Percentiles rank a stretch among this genome's conserved stretches.
Conservation (phyloP, 2,329 filamentous ascomycete species). For the Diaporthe capsici region DNA sequence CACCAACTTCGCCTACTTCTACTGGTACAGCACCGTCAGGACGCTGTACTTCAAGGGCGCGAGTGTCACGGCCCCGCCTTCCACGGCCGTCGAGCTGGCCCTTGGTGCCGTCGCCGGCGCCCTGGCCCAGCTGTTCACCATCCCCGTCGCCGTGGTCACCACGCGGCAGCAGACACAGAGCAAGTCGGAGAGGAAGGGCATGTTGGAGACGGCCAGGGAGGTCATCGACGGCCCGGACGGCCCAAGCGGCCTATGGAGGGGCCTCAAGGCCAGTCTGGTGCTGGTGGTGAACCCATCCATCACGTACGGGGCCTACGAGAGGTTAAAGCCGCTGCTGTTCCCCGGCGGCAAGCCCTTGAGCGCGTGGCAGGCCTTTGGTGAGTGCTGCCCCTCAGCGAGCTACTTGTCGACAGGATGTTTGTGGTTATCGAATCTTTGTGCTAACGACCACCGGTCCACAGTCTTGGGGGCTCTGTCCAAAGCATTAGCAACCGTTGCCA, state of each 20-base stretch:
- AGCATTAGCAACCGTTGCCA: conserved; percentile 88
- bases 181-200: conserved; percentile 86
- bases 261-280: conserved; percentile 94
- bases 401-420: not conserved
- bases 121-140: conserved; percentile 94
- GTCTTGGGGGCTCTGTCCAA: conserved; percentile 96
- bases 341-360: conserved; percentile 79
- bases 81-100: conserved; percentile 85
- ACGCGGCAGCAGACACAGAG: conserved; percentile 95
- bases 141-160: conserved; percentile 94
- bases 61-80: conserved; percentile 69
- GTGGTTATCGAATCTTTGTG: conserved; percentile 15
- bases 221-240: conserved; percentile 94
- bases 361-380: conserved; percentile 92
- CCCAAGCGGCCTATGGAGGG: conserved; percentile 90
- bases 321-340: conserved; percentile 83
- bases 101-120: conserved; percentile 92
- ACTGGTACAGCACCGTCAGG: conserved; percentile 95
- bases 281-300: conserved; percentile 97
- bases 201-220: conserved; percentile 89
- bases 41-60: conserved; percentile 79
- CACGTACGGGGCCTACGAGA: conserved; percentile 97
- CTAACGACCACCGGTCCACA: conserved; percentile 51
- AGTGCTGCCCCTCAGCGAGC: conserved; percentile 55
- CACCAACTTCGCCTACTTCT: conserved; percentile 99